phyloP scores from a whole-genome alignment of 2,329 filamentous ascomycete species.

The Exophiala sp. region DNA sequence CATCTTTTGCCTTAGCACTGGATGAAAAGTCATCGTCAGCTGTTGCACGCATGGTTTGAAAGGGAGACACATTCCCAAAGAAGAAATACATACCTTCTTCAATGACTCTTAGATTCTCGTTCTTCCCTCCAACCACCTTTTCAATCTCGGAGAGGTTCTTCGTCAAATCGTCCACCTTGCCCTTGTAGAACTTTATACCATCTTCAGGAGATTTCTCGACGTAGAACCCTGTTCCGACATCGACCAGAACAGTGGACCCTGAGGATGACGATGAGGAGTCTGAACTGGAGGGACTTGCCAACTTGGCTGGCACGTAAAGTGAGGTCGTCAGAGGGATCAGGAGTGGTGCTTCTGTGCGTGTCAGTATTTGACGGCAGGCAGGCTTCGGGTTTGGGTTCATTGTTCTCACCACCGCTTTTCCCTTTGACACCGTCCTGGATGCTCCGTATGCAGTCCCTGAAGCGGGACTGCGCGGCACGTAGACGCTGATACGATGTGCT shows the following conservation, averaged over 20 bases:
- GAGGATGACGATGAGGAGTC: conserved; percentile 1
- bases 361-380: conserved; percentile 37
- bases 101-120: conserved; percentile 76
- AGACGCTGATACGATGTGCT: conserved; percentile 86
- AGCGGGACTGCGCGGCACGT: conserved; percentile 84
- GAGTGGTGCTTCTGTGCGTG: conserved; percentile 47
- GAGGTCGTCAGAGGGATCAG: conserved; percentile 94
- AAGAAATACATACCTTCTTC: conserved; percentile 71
- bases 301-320: conserved; percentile 82
- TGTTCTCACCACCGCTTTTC: conserved; percentile 21
- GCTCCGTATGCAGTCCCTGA: conserved; percentile 80
- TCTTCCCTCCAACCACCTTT: conserved; percentile 69
- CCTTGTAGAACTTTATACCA: conserved; percentile 64
- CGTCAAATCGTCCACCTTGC: conserved; percentile 64
- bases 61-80: neutral
- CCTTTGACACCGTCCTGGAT: conserved; percentile 58
- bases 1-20: conserved; percentile 53
- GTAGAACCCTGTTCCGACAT: conserved; percentile 90
- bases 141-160: conserved; percentile 65
- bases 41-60: neutral
- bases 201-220: conserved; percentile 74
- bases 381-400: conserved; percentile 27
- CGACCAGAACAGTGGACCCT: conserved; percentile 72
- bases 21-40: neutral
- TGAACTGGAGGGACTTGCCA: conserved; percentile 57